phyloP scores from a whole-genome alignment of 208 protist species.

The Acanthamoeba royreba region DNA sequence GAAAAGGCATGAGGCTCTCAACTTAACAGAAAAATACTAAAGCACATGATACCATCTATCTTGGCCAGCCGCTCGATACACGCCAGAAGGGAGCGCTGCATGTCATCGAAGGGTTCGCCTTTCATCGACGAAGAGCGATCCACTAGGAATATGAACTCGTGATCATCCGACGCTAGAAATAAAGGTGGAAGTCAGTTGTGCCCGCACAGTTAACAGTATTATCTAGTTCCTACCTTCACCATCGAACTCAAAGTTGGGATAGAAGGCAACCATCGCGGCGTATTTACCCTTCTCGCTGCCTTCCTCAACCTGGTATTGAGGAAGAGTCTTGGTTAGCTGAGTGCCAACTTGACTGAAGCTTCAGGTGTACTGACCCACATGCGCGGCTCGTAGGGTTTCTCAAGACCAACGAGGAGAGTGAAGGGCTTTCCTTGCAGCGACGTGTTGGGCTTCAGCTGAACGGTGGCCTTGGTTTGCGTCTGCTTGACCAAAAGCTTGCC shows the following conservation, averaged over 20 bases:
- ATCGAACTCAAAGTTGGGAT: constrained; percentile 63
- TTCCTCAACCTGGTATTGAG: background rate
- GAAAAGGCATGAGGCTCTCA: background rate
- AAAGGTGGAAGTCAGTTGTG: too few relatives aligned
- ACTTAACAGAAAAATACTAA: too few relatives aligned
- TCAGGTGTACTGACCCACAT: constrained; percentile 58
- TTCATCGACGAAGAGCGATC: constrained; percentile 62
- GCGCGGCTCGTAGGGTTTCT: constrained; percentile 62
- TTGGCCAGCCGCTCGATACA: background rate
- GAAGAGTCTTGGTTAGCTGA: background rate
- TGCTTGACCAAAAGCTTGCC: constrained; percentile 31
- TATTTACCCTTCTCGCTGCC: background rate
- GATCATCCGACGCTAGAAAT: background rate
- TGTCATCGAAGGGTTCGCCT: constrained; percentile 52
- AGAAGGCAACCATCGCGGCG: constrained; percentile 70
- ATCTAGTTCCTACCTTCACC: background rate
- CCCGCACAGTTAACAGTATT: too few relatives aligned
- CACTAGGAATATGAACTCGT: constrained; percentile 51
- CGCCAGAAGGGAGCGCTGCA: background rate
- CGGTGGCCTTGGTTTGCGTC: constrained; percentile 62
- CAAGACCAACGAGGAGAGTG: constrained; percentile 47
- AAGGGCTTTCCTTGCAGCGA: background rate
- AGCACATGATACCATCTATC: background rate
- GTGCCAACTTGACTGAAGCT: background rate
- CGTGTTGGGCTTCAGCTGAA: constrained; percentile 3